Conservation (phyloP, 495 filamentous ascomycete species). For the Podospora pseudocomata region DNA sequence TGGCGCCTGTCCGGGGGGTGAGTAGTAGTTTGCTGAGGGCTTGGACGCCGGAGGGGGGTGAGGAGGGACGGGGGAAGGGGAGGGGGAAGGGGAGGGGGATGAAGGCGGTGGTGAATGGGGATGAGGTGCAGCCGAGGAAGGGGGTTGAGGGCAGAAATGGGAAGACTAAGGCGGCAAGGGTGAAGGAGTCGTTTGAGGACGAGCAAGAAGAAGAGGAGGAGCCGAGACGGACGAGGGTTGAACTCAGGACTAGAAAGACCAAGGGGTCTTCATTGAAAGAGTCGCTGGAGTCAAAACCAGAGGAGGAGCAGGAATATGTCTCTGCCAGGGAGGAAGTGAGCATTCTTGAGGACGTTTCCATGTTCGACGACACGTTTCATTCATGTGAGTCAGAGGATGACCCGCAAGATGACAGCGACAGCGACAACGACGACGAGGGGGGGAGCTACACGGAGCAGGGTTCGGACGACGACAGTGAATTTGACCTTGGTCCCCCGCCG, state of each 20-base stretch:
- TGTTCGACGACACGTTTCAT: conserved; percentile 20
- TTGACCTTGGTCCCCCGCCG: background rate
- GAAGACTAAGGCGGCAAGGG: background rate
- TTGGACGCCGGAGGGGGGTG: conserved; percentile 23
- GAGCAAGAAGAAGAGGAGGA: background rate
- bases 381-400: conserved; percentile 17
- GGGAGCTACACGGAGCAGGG: conserved; percentile 8
- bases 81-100: background rate
- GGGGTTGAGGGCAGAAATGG: too few relatives aligned
- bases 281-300: conserved; percentile 15
- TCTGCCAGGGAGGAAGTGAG: conserved; percentile 27
- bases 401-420: conserved; percentile 19
- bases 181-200: background rate
- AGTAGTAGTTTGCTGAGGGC: conserved; percentile 23
- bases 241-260: conserved; percentile 24
- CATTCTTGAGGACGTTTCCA: conserved; percentile 25
- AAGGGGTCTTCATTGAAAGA: conserved; percentile 15
- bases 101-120: background rate
- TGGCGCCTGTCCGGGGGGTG: conserved; percentile 17
- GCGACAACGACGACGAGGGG: conserved; percentile 19
- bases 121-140: background rate
- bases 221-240: conserved; percentile 14
- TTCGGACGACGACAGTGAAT: conserved; percentile 1
- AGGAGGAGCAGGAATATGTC: conserved; percentile 18
- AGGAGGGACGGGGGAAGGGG: background rate